Conservation (phyloP, 352 stramenopile species). For the Globisporangium viniferum region DNA sequence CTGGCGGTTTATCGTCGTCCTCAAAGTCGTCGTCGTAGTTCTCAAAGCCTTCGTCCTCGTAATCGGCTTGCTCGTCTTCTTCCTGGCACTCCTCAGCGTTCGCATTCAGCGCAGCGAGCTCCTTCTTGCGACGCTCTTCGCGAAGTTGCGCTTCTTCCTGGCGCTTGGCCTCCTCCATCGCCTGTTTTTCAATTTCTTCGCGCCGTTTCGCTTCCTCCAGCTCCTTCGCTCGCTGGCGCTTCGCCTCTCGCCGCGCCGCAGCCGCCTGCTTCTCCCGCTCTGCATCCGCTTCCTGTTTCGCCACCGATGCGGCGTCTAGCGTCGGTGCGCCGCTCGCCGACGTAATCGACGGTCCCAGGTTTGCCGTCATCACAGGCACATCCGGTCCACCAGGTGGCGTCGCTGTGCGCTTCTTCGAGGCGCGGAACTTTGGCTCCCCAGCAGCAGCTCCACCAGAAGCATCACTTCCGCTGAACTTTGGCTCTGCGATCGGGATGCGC, state of each 20-base stretch:
- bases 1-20: constrained; percentile 24
- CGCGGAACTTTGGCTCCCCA: constrained; percentile 24
- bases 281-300: constrained; percentile 36
- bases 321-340: not conserved
- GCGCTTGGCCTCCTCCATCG: constrained; percentile 39
- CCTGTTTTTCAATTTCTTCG: constrained; percentile 47
- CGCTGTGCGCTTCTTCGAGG: constrained; percentile 49
- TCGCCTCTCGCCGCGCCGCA: constrained; percentile 38
- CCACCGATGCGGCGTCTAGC: constrained; percentile 11
- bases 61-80: constrained; percentile 52
- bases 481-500: constrained; percentile 44
- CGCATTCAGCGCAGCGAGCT: constrained; percentile 54
- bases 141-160: constrained; percentile 44
- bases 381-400: constrained; percentile 3
- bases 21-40: constrained; percentile 64
- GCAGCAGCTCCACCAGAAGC: not conserved
- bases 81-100: constrained; percentile 72
- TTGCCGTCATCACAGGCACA: not conserved
- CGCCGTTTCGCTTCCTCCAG: constrained; percentile 44
- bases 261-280: constrained; percentile 35
- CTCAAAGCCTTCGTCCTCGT: constrained; percentile 68
- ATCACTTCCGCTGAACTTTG: constrained; percentile 22
- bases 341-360: constrained; percentile 10
- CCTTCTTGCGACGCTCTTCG: constrained; percentile 45
- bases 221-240: constrained; percentile 49